Conservation (phyloP, 768 basidiomycete species). For the Russula virescens region DNA sequence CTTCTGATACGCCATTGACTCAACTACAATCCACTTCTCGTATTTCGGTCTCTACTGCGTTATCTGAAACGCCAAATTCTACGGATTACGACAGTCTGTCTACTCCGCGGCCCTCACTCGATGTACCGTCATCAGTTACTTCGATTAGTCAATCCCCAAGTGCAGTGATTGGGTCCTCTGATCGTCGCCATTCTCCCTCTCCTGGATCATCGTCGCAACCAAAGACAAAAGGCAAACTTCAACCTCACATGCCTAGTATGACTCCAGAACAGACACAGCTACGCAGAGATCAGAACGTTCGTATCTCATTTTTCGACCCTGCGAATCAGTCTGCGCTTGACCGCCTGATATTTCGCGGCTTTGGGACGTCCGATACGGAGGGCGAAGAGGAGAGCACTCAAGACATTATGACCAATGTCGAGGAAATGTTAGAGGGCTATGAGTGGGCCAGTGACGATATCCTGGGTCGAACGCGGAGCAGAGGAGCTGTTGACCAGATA, state of each 20-base stretch:
- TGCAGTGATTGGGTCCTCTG: neutral
- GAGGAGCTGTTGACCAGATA: constrained; percentile 83
- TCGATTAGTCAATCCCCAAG: constrained; percentile 4
- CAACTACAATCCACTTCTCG: constrained; percentile 19
- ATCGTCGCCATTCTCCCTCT: constrained; percentile 15
- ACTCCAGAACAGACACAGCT: constrained; percentile 32
- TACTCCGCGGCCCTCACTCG: constrained; percentile 18
- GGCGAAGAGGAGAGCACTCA: constrained; percentile 67
- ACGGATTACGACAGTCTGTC: constrained; percentile 11
- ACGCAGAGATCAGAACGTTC: constrained; percentile 59
- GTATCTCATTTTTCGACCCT: constrained; percentile 80
- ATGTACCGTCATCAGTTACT: constrained; percentile 17
- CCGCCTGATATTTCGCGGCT: constrained; percentile 50
- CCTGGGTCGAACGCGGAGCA: constrained; percentile 55
- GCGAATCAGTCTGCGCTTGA: constrained; percentile 69
- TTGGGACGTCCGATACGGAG: constrained; percentile 27
- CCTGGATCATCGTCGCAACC: constrained; percentile 13
- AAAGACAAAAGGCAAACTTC: neutral
- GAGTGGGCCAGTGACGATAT: constrained; percentile 89
- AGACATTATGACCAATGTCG: constrained; percentile 84
- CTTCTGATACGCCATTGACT: constrained; percentile 7
- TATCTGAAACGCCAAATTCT: constrained; percentile 7
- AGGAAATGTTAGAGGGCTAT: constrained; percentile 98
- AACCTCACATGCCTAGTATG: constrained; percentile 12
- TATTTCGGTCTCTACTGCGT: constrained; percentile 14